A percentile compares a stretch with the other conserved stretches of the same genome.
phyloP scores from a whole-genome alignment of 2,329 filamentous ascomycete genomes.

The Diplodia scrobiculata region DNA sequence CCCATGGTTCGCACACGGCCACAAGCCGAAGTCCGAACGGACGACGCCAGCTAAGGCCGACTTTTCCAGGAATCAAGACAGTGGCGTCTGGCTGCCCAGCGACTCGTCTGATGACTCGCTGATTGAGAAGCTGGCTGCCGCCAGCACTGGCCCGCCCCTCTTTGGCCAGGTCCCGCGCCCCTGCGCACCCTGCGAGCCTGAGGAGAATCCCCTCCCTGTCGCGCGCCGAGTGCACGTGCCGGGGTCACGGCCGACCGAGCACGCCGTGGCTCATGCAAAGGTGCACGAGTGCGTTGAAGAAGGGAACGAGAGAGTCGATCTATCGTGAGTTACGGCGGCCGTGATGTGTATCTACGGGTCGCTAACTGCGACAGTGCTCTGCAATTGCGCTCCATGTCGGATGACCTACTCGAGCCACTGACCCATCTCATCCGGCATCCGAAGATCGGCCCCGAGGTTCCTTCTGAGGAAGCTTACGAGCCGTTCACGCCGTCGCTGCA shows the following conservation, averaged over 20 bases:
- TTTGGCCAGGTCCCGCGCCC: slow-evolving; percentile 21
- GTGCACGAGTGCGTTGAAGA: slow-evolving; percentile 51
- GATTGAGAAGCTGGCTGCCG: slow-evolving; percentile 44
- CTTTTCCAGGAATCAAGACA: slow-evolving; percentile 65
- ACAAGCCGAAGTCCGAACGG: slow-evolving; percentile 37
- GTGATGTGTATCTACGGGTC: neutral
- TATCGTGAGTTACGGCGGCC: slow-evolving; percentile 55
- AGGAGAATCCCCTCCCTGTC: neutral
- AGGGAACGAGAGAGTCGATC: slow-evolving; percentile 62
- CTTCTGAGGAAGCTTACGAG: slow-evolving; percentile 62
- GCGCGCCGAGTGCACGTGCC: slow-evolving; percentile 9
- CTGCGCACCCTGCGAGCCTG: slow-evolving; percentile 18
- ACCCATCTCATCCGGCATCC: slow-evolving; percentile 44
- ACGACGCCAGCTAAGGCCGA: slow-evolving; percentile 50
- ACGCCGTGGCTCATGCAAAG: slow-evolving; percentile 8
- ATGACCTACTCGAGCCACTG: slow-evolving; percentile 61
- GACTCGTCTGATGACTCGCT: slow-evolving; percentile 57
- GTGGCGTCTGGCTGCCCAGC: slow-evolving; percentile 69
- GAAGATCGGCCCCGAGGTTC: slow-evolving; percentile 58
- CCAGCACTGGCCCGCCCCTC: slow-evolving; percentile 24
- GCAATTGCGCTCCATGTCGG: slow-evolving; percentile 52
- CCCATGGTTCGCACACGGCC: slow-evolving; percentile 66
- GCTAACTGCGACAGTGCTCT: slow-evolving; percentile 27
- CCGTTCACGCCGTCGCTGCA: slow-evolving; percentile 62
- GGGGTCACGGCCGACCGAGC: neutral